Base-by-base conservation (phyloP, 495 filamentous ascomycete species). In the Aspergillus cristatus region DNA sequence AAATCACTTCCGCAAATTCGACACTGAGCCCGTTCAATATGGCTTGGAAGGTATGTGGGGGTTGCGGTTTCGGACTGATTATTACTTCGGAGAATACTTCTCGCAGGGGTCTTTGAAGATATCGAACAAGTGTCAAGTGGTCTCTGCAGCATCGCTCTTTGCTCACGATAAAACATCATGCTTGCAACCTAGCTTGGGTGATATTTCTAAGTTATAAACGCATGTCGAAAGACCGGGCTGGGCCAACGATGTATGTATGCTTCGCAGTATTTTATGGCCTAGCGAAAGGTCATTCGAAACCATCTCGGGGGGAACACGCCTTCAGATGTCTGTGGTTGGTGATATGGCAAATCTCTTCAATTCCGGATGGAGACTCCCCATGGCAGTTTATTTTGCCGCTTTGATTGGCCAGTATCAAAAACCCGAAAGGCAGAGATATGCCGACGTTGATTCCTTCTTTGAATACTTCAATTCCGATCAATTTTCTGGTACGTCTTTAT, bases 71-170 rank as follows among this genome's bases (percentile, higher is more conserved):
- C 34, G 41, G 10, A 22, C 6, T 1, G 34, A 31, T 0, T 50
- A 41, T 40, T 56, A 64, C 38, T 55, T 55, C 26, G 60, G 60
- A 5, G 60, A 64, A 44, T 60, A 58, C 34, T 54, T 62, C 18
- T 60, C 60, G 0, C 60, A 64, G 29, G 58, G 58, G 8, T 34
- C 41, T 31, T 28, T 64, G 25, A 51, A 55, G 12, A 53, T 59
- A 16, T 37, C 42, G n/a, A 41, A 38, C 13, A 49, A 48, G 15
- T 57, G 40, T 26, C 36, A 40, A n/a, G 17, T 37, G 6, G 41
- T 52, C 3, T 26, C 37, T 15, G 37, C 37, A 6, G 13, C 33
- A 24, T 10, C n/a, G 6, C n/a, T 40, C 10, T 18, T 40, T 32
- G 37, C 11, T 7, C 8, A 35, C 11, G 15, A 22, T 35, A 5